Percentiles rank a stretch among this genome's conserved stretches.
Conservation (phyloP, 1,139 yeast genomes). For the Pneumocystis canis region DNA sequence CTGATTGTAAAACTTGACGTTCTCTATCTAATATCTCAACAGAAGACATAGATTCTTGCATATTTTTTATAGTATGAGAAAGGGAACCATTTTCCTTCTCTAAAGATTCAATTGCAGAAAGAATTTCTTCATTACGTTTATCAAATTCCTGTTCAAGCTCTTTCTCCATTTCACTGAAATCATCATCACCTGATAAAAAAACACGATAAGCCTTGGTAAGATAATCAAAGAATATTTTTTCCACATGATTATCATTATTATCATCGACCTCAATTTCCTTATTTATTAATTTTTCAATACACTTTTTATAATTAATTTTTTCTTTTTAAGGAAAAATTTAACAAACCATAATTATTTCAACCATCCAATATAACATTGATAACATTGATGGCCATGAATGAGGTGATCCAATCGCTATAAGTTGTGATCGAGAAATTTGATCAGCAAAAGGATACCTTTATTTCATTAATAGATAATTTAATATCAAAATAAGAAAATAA, state of each 20-base stretch:
- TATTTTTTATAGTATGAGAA: slow-evolving; percentile 22
- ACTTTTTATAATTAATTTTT: background rate
- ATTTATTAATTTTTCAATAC: slow-evolving; percentile 7
- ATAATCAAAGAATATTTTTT: slow-evolving; percentile 31
- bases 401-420: slow-evolving; percentile 83
- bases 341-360: slow-evolving; percentile 16
- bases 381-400: slow-evolving; percentile 70
- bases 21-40: slow-evolving; percentile 39
- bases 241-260: slow-evolving; percentile 8
- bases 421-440: slow-evolving; percentile 34
- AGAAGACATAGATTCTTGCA: slow-evolving; percentile 28
- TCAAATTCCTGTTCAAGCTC: slow-evolving; percentile 46
- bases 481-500: background rate
- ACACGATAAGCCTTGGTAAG: slow-evolving; percentile 52
- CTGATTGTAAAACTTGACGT: slow-evolving; percentile 53
- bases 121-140: slow-evolving; percentile 30
- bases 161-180: slow-evolving; percentile 38
- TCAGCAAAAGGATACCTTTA: slow-evolving; percentile 59
- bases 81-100: slow-evolving; percentile 27
- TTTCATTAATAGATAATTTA: background rate
- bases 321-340: background rate
- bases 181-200: slow-evolving; percentile 50
- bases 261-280: slow-evolving; percentile 6
- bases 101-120: slow-evolving; percentile 33
- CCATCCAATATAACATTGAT: slow-evolving; percentile 37